A percentile compares a stretch with the other conserved stretches of the same genome.
Conservation (phyloP, 768 basidiomycete genomes). For the Tricholoma furcatifolium region DNA sequence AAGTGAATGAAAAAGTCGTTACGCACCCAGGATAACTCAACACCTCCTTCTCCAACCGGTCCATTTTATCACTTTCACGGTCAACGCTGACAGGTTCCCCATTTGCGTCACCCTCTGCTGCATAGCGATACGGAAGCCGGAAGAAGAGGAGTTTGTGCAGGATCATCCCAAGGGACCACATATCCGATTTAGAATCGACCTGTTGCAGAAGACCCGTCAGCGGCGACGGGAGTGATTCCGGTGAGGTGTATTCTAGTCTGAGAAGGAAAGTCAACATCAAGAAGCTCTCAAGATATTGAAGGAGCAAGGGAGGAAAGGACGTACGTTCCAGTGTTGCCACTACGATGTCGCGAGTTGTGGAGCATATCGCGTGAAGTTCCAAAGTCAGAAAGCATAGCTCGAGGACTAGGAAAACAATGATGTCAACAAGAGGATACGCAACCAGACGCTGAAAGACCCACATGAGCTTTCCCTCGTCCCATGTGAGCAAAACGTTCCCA, state of each 20-base stretch:
- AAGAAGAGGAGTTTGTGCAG: constrained; percentile 93
- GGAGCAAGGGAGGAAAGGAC: constrained; percentile 25
- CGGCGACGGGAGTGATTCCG: constrained; percentile 78
- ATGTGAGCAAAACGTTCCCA: constrained; percentile 89
- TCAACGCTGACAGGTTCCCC: constrained; percentile 35
- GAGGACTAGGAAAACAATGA: constrained; percentile 52
- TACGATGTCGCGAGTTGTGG: constrained; percentile 60
- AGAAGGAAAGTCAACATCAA: background rate
- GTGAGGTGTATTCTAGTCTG: constrained; percentile 85
- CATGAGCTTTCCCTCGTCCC: constrained; percentile 86
- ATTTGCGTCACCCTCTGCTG: constrained; percentile 55
- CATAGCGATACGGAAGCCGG: constrained; percentile 79
- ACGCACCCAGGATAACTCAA: constrained; percentile 69
- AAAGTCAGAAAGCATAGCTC: constrained; percentile 95
- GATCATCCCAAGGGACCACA: constrained; percentile 98
- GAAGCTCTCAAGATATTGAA: background rate
- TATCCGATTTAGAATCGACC: constrained; percentile 86
- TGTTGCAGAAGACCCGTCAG: constrained; percentile 64
- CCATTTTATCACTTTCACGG: constrained; percentile 63
- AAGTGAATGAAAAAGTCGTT: background rate
- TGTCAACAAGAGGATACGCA: background rate
- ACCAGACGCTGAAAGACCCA: constrained; percentile 30
- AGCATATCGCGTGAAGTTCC: constrained; percentile 94
- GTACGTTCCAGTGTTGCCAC: constrained; percentile 94
- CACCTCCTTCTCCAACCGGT: constrained; percentile 72